A percentile compares a stretch with the other conserved stretches of the same genome.
phyloP scores from a whole-genome alignment of 202 grass and related monocot genomes.

The Panicum virgatum region DNA sequence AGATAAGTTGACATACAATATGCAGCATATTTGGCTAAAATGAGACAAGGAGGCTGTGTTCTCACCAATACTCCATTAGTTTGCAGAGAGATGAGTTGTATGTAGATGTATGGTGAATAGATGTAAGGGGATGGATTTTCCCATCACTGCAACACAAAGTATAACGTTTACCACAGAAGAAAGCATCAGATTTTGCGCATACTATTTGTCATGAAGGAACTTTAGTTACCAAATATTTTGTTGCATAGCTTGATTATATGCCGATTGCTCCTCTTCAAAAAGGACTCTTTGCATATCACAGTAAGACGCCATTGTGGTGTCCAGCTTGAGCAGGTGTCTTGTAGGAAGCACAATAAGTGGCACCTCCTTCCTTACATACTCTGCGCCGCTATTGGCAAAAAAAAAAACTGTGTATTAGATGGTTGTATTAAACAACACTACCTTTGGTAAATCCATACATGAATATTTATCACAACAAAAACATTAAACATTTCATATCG shows the following conservation, averaged over 20 bases:
- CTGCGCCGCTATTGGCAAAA: slow-evolving; percentile 72
- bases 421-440: neutral
- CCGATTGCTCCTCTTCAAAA: slow-evolving; percentile 85
- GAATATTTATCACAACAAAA: neutral
- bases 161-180: neutral
- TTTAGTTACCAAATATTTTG: slow-evolving; percentile 73
- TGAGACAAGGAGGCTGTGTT: slow-evolving; percentile 1
- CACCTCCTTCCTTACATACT: slow-evolving; percentile 88
- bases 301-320: slow-evolving; percentile 69
- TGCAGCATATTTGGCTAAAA: slow-evolving; percentile 27
- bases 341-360: slow-evolving; percentile 68
- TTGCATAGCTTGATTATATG: slow-evolving; percentile 94
- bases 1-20: slow-evolving; percentile 24
- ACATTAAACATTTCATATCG: neutral
- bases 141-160: slow-evolving; percentile 64
- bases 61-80: slow-evolving; percentile 93
- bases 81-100: slow-evolving; percentile 97
- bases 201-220: slow-evolving; percentile 16
- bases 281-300: slow-evolving; percentile 83
- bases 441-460: neutral
- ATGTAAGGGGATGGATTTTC: slow-evolving; percentile 86
- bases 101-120: slow-evolving; percentile 89
- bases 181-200: neutral
- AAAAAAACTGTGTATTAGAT: slow-evolving; percentile 28
- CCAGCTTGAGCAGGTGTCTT: slow-evolving; percentile 75